phyloP scores from a whole-genome alignment of 495 filamentous ascomycete genomes.

The Lentithecium fluviatile region DNA sequence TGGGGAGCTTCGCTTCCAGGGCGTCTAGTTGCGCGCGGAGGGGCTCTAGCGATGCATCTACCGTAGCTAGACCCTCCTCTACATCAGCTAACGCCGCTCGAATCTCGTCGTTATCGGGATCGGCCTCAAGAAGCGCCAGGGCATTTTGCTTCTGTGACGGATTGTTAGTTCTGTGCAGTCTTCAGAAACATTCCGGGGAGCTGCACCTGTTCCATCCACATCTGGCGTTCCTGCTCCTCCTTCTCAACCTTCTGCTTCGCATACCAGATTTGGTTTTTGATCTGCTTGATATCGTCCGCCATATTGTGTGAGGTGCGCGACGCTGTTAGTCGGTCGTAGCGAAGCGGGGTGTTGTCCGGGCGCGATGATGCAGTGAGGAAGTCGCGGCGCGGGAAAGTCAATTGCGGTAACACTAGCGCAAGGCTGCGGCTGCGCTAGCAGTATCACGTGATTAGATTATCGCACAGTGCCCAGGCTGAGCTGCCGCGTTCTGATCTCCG shows the following conservation, averaged over 20 bases:
- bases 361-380: background rate
- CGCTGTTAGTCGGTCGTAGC: background rate
- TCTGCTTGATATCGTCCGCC: background rate
- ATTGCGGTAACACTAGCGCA: no score
- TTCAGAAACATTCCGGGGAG: background rate
- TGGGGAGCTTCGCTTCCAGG: slow-evolving; percentile 3
- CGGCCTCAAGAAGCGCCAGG: background rate
- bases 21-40: slow-evolving; percentile 2
- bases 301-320: background rate
- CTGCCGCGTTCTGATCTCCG: no score
- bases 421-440: no score
- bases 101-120: background rate
- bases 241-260: background rate
- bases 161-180: background rate
- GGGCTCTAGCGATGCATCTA: background rate
- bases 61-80: background rate
- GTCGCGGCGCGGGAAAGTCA: background rate
- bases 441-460: no score
- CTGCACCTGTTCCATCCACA: background rate
- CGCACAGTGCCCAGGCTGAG: no score
- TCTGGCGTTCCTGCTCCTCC: background rate
- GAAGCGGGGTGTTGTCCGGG: background rate
- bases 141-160: background rate
- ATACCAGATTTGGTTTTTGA: background rate
- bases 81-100: background rate